Percentiles rank a stretch among this genome's conserved stretches.
These are phyloP conservation scores for Amanita inopinata DNA, from an alignment of 768 basidiomycete species.

Conservation along the genomic window DNA sequence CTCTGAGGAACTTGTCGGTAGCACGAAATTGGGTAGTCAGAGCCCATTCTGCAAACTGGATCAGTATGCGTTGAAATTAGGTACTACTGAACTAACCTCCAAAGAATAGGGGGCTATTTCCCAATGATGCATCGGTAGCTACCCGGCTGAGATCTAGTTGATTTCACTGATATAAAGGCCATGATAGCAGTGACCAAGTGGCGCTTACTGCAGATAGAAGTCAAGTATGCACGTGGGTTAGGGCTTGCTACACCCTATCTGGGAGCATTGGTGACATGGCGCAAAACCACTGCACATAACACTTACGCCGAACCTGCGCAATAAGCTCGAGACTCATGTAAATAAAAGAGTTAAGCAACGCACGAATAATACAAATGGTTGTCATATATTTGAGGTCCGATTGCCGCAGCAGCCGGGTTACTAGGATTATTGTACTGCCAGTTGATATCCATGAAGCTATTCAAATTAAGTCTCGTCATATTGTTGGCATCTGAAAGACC, in stretches of 20 bases:
- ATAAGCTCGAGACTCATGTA: constrained; percentile 3
- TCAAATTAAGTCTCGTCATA: constrained; percentile 10
- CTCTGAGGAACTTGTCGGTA: constrained; percentile 45
- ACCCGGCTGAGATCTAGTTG: constrained; percentile 50
- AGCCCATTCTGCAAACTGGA: constrained; percentile 27
- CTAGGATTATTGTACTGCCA: constrained; percentile 66
- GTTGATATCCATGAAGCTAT: constrained; percentile 72
- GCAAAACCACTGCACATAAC: constrained; percentile 1
- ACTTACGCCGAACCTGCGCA: constrained; percentile 47
- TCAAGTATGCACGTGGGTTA: constrained; percentile 55
- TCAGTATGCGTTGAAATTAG: not conserved
- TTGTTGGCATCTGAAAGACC: not conserved
- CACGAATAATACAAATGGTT: constrained; percentile 74
- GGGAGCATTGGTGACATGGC: no score
- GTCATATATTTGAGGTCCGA: constrained; percentile 68
- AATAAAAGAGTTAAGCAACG: constrained; percentile 16
- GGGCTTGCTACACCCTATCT: constrained; percentile 60
- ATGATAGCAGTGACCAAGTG: not conserved
- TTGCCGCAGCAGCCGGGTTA: constrained; percentile 61
- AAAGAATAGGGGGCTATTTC: constrained; percentile 31
- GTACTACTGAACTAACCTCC: constrained; percentile 20
- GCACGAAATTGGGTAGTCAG: constrained; percentile 57
- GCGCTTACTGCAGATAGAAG: constrained; percentile 56
- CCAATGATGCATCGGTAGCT: constrained; percentile 22
- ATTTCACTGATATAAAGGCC: not conserved